Evolutionary conservation across 177 flowering plant genomes (phyloP).

Genomic region (Vitis hybrid): DNA sequence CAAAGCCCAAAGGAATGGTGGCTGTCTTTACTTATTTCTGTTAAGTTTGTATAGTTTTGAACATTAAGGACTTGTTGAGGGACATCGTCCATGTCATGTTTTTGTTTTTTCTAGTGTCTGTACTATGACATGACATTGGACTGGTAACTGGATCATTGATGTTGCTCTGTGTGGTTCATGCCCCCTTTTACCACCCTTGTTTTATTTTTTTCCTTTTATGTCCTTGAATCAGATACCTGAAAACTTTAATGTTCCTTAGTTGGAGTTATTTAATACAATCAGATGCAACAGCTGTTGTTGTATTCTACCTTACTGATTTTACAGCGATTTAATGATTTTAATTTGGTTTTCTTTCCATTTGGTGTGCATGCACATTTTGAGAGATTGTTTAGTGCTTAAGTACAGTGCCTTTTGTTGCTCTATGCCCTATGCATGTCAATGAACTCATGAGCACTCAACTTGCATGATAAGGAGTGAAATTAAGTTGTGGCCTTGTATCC

Average conservation of each 20-base stretch:
- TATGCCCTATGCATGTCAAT: neutral
- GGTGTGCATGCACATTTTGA: neutral
- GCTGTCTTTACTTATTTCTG: slow-evolving; percentile 4
- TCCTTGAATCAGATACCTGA: neutral
- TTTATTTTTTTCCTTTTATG: neutral
- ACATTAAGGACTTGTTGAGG: neutral
- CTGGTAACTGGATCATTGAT: neutral
- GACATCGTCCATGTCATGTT: neutral
- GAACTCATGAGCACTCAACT: too few species aligned
- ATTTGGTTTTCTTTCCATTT: neutral
- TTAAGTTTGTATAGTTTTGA: slow-evolving; percentile 3
- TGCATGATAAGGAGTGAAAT: neutral
- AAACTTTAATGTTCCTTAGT: neutral
- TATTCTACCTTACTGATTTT: neutral
- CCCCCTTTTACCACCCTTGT: too few species aligned
- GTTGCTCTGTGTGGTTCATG: neutral
- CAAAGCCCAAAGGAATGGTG: neutral
- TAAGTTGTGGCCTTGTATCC: neutral
- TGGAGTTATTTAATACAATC: neutral
- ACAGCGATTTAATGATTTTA: neutral
- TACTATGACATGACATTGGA: neutral
- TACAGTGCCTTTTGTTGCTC: neutral
- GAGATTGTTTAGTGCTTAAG: neutral
- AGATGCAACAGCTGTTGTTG: neutral
- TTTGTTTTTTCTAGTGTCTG: neutral